These are phyloP conservation scores for Hypseocharis bilobata DNA, from an alignment of 441 rosid genomes.

Conservation along the genomic window DNA sequence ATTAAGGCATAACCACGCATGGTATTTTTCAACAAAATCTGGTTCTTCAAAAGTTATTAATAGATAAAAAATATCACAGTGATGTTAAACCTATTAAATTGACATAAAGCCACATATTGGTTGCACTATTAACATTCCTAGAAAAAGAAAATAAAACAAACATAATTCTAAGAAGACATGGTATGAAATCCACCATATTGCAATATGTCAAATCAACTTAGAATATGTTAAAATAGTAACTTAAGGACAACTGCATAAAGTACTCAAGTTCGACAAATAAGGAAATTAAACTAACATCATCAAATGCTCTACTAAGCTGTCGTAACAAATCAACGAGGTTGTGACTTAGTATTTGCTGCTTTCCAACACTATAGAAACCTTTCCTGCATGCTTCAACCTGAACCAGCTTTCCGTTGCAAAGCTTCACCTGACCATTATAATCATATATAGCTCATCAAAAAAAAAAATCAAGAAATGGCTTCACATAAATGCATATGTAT, in stretches of 20 bases:
- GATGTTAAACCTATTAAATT: too few species aligned
- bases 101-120: too few species aligned
- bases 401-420: slow-evolving; percentile 64
- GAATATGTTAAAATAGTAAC: too few species aligned
- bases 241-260: not conserved
- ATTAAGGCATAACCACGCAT: too few species aligned
- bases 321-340: slow-evolving; percentile 53
- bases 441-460: slow-evolving; percentile 4
- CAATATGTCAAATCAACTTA: too few species aligned
- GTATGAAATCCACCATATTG: not conserved
- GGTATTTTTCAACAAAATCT: too few species aligned
- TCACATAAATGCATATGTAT: not conserved
- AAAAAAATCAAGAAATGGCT: not conserved
- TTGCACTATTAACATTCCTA: too few species aligned
- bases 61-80: too few species aligned
- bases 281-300: slow-evolving; percentile 40
- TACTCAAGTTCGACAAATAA: not conserved
- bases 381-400: slow-evolving; percentile 46
- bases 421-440: slow-evolving; percentile 34
- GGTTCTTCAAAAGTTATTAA: too few species aligned
- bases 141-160: too few species aligned
- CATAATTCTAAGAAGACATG: too few species aligned
- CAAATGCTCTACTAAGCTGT: slow-evolving; percentile 57
- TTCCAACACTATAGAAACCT: slow-evolving; percentile 65
- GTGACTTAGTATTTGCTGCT: slow-evolving; percentile 45